Evolutionary conservation across 805 yeast species (phyloP), one percentile per base, ranked within the genome.

Genomic region (Wickerhamiella galacta): DNA sequence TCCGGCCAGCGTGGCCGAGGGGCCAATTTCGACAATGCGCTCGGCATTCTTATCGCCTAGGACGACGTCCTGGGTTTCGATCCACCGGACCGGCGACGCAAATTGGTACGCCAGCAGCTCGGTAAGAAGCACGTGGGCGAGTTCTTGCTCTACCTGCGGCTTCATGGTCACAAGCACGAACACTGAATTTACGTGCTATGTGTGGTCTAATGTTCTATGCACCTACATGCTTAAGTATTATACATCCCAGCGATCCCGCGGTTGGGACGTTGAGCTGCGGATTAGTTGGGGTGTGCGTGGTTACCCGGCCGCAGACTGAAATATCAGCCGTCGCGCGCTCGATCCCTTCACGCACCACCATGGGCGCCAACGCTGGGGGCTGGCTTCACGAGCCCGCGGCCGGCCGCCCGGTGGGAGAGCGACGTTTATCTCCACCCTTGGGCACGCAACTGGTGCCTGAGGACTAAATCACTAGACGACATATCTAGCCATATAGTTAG

Each of bases 31-130:
- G 45, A 90, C 95, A 40, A 90, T 87, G 53, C 98, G 72, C 63
- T 92, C 98, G 40, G 95, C 78, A 61, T 87, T 83, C 70, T 72
- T 77, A 48, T 83, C 90, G 57, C 80, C 79, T 56, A 90, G 70
- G 55, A 90, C 79, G 38, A 90, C 96, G 64, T 90, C 98, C 62
- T 90, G 99, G 41, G 98, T 90, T 58, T 92, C 98, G 57, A 92
- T 90, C 96, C 99, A 90, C 69, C 96, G 75, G 44, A 90, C 99
- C 30, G 99, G 98, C 41, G 95, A 85, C 31, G 99, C 99, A 53
- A 90, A 90, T 61, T 90, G 99, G 63, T 85, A 90, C 34, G 98
- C 96, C 62, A 90, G 69, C 48, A 90, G 73, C 68, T 90, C 99
- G 18, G 95, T 83, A 55, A 90, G 68, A 44, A 90, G 67, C 45